Conservation (phyloP, 75 land plant species). For the Larix kaempferi region DNA sequence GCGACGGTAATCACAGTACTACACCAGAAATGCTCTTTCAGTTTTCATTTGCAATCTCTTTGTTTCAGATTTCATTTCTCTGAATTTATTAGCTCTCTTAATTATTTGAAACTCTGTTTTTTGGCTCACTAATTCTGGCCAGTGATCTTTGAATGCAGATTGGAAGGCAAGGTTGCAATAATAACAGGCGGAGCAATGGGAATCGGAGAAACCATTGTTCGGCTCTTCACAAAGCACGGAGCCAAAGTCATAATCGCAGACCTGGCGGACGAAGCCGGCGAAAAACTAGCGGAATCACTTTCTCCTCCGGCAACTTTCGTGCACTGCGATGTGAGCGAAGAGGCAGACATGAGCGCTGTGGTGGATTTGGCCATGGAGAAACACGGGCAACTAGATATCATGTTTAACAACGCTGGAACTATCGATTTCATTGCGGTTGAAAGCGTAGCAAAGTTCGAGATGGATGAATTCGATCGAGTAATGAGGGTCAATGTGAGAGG, state of each 20-base stretch:
- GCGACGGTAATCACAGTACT: no score
- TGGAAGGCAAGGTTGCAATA: conserved; percentile 73
- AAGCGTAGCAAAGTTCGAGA: conserved; percentile 48
- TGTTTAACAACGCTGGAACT: conserved; percentile 73
- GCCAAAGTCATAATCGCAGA: conserved; percentile 78
- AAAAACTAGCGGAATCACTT: neutral
- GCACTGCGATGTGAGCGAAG: conserved; percentile 64
- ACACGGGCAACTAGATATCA: conserved; percentile 51
- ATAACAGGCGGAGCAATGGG: conserved; percentile 82
- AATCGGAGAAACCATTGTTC: conserved; percentile 68
- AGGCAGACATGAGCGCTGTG: conserved; percentile 40
- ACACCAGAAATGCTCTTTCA: no score
- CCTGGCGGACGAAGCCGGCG: conserved; percentile 39
- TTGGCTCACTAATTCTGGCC: no score
- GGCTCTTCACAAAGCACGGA: conserved; percentile 62
- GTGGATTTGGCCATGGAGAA: conserved; percentile 33
- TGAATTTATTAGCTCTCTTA: no score
- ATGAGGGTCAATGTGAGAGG: conserved; percentile 67
- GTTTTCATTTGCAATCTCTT: no score
- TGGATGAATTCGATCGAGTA: conserved; percentile 49
- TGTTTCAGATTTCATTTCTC: no score
- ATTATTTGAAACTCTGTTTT: no score
- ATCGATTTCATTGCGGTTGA: conserved; percentile 20
- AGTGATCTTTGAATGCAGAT: conserved; percentile 17
- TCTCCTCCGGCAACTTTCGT: conserved; percentile 36